A percentile compares a stretch with the other conserved stretches of the same genome.
phyloP scores from a whole-genome alignment of 2,329 filamentous ascomycete genomes.

The Fusarium coicis region DNA sequence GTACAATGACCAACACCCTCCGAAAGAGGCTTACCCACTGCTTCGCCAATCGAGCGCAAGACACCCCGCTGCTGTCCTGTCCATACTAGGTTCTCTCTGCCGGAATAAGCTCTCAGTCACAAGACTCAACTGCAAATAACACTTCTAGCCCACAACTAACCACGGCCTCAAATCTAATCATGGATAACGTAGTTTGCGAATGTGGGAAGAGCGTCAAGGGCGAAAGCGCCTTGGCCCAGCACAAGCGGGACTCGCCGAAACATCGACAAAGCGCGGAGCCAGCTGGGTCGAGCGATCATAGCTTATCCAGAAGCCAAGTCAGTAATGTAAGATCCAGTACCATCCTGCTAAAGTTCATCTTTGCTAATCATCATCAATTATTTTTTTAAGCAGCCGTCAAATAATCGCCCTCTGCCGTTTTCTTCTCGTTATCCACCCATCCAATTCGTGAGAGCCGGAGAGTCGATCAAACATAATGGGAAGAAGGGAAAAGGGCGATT shows the following conservation, averaged over 20 bases:
- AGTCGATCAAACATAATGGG: neutral
- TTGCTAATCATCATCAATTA: neutral
- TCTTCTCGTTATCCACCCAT: neutral
- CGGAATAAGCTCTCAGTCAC: too few species aligned
- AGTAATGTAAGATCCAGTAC: neutral
- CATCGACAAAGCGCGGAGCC: neutral
- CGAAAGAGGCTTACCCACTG: neutral
- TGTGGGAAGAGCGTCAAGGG: neutral
- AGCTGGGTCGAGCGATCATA: neutral
- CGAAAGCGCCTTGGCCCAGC: neutral
- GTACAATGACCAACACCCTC: neutral
- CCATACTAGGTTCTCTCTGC: neutral
- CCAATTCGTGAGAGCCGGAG: neutral
- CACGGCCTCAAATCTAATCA: neutral
- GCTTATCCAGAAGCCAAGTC: neutral
- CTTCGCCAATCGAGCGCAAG: too few species aligned
- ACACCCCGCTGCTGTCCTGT: neutral
- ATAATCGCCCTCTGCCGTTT: neutral
- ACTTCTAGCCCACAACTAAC: neutral
- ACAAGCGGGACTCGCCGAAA: neutral
- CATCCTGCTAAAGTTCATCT: fast-evolving
- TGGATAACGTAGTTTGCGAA: neutral
- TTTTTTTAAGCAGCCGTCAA: neutral
- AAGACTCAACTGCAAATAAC: too few species aligned
- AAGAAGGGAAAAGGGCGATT: neutral